Base-by-base conservation (phyloP, 805 yeast genomes). In the Candida piceae region DNA sequence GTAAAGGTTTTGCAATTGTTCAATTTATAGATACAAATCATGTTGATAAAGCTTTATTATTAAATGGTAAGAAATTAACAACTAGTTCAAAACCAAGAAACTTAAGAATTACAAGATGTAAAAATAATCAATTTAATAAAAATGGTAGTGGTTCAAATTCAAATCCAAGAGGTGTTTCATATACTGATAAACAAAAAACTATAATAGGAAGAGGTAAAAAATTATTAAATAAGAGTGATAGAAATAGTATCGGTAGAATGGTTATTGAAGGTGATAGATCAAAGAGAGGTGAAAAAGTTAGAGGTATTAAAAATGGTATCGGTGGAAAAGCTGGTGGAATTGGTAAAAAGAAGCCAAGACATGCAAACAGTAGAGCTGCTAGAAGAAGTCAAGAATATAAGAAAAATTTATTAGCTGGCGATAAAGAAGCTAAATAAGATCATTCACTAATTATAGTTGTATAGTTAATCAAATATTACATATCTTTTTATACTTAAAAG, bases 1-100 rank as follows among this genome's bases (percentile, higher is more conserved):
- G 98, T 45, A 93, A 93, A 64, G 99, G 99, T 5, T 89, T 93
- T 65, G 98, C 96, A 5, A 85, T 89, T 57, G 88, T 93, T 24
- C 97, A 90, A 61, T 93, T 89, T 66, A 74, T 70, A 42, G 90
- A 84, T 53, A 49, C 74, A 1, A 63, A 80, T 38, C 69, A 80
- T 29, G 96, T 93, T 8, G 78, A 80, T 44, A 84, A 85, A 55
- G 97, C 96, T 1, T 62, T 93, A 36, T 62, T 87, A 41, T 64
- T 86, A 42, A 76, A 89, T 58, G 90, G 77, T 31, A 80, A 84
- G 63, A 75, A 78, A 40, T 58, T 74, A 46, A 48, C 51, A 7
- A 52, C 58, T 7, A 32, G 23, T 21, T 60, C 58, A 26, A 65
- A 63, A 38, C 63, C 66, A 23, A 64, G 97, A 47, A 76, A 78